phyloP scores from a whole-genome alignment of 257 asterid species.

The Capsicum baccatum region DNA sequence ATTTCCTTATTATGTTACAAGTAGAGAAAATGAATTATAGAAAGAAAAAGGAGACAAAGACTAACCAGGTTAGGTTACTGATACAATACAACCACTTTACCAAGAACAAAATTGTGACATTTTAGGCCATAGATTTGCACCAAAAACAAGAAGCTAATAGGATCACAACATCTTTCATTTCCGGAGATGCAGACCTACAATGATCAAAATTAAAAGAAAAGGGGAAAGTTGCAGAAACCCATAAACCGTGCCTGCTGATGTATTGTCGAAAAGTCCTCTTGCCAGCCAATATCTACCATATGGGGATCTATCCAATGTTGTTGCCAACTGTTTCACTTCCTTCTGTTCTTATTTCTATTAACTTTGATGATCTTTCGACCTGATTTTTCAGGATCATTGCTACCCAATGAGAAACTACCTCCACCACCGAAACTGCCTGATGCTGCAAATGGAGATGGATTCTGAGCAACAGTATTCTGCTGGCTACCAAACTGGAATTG shows the following conservation, averaged over 20 bases:
- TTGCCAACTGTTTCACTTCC: slow-evolving; percentile 45
- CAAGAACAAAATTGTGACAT: slow-evolving; percentile 36
- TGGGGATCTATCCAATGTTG: neutral
- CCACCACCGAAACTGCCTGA: slow-evolving; percentile 61
- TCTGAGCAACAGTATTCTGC: slow-evolving; percentile 51
- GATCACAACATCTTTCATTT: slow-evolving; percentile 23
- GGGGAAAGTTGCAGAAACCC: neutral
- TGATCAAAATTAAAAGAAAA: neutral
- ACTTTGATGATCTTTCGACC: slow-evolving; percentile 53
- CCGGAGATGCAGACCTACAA: slow-evolving; percentile 1
- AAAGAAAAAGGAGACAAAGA: neutral
- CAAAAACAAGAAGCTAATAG: neutral
- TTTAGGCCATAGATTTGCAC: slow-evolving; percentile 37
- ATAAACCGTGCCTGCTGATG: neutral
- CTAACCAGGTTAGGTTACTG: neutral
- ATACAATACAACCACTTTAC: slow-evolving; percentile 32
- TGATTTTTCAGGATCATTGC: slow-evolving; percentile 63
- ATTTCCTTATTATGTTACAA: slow-evolving; percentile 22
- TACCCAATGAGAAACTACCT: slow-evolving; percentile 86
- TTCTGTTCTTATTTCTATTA: slow-evolving; percentile 56
- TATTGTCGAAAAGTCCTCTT: slow-evolving; percentile 7
- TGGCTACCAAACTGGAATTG: slow-evolving; percentile 70
- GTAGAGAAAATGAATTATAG: neutral
- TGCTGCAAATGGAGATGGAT: slow-evolving; percentile 53
- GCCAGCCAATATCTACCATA: neutral